Evolutionary conservation across 208 protist species (phyloP), one percentile per base, ranked within the genome.

Genomic region (Acanthamoeba polyphaga): DNA sequence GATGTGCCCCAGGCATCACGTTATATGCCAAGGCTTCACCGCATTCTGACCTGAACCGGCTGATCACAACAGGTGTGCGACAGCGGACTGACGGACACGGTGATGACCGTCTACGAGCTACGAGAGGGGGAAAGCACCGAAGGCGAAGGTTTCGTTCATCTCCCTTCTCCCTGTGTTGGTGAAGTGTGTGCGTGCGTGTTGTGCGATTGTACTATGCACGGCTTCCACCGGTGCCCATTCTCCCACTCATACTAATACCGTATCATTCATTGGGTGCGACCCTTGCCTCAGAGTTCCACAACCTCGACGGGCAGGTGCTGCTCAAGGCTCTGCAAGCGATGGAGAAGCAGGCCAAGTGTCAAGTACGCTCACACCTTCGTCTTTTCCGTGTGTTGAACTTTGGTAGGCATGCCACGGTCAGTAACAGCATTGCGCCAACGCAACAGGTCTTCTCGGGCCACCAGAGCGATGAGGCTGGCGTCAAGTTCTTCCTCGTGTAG

Each of bases 291-390:
- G 85, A 91, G 34, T 91, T 91, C 34, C 53, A 72, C 60, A 51
- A 51, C 19, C 85, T 91, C 2, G 85, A 91, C 58, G 12, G n/a
- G 12, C 58, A 72, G 58, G 85, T 91, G 49, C 51, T 91, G 58
- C 13, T 91, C 15, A 91, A 91, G 29, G 85, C 85, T 6, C 85
- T 91, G 6, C 85, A 91, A 27, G 32, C 34, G 10, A 9, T 91
- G 7, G 85, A 91, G 60, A 91, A 91, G 58, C 85, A 91, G 58
- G 85, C 53, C 85, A 91, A 91, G 85, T 85, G 76, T 46, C 76
- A 85, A 43, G 74, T 82, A 82, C 43, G 22, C 9, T 9, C 8
- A 15, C 51, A 15, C 51, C 13, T 55, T 55, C 13, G 8, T 55
- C 51, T 55, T 55, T 55, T 34, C 34, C 34, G 34, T 34, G 34